Base-by-base conservation (phyloP, 2,329 filamentous ascomycete species). In the Aspergillus sp. region DNA sequence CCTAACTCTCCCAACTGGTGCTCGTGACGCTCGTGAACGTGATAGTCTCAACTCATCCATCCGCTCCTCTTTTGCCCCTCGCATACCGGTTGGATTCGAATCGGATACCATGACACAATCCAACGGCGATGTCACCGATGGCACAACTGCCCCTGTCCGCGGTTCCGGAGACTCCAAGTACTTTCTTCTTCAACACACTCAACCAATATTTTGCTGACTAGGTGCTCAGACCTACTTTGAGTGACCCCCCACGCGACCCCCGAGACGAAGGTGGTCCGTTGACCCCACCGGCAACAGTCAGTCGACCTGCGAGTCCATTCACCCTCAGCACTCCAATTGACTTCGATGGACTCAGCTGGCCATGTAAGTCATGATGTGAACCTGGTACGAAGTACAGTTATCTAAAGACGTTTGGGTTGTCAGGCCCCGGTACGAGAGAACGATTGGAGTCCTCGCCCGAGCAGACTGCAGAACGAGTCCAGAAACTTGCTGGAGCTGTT, bases 401-500 rank as follows among this genome's bases (percentile, higher is more conserved):
- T 33, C 29, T 37, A 27, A 12, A 19, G 19, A 19, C 19, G 19
- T 19, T 19, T 19, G 19, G 19, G 19, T 19, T 19, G 19, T 10
- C 40, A 72, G 69, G 69, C 52, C 67, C 70, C 27, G 73, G 73
- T 41, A 76, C 73, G 11, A 65, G 72, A 43, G 67, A 67, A 50
- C 69, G 79, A 37, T 69, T 79, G 45, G 78, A 81, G 49, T 75
- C 77, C 2, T 77, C 74, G 3, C 75, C 78, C 1, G 75, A 79
- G 54, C 70, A 83, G 56, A 78, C 77, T 36, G 71, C 76, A 46
- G 73, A 75, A 49, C 71, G 79, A 8, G 65, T 82, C 12, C 63
- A 76, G 54, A 84, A 82, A 63, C 70, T 85, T n/a, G 72, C 79
- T 1, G 79, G 78, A 36, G 81, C 81, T 36, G 78, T 84, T 10